Evolutionary conservation across 2,329 filamentous ascomycete genomes (phyloP).

Genomic region (Fusarium caatingaense): DNA sequence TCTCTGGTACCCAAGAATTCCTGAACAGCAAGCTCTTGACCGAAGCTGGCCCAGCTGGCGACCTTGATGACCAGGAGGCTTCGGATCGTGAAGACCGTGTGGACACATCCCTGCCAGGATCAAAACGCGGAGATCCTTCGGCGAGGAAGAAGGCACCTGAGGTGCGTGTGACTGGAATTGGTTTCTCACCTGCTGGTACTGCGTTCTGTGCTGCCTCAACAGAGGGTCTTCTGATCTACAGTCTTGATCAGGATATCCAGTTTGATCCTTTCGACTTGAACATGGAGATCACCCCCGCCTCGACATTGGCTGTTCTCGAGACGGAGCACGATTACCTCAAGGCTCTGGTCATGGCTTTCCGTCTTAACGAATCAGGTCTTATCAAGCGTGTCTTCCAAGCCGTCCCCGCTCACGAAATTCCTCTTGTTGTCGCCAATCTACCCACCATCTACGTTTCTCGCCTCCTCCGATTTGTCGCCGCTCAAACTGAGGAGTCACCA

Average conservation of each 20-base stretch:
- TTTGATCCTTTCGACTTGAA: conserved; percentile 98
- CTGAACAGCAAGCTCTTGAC: conserved; percentile 92
- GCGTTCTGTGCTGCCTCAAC: conserved; percentile 96
- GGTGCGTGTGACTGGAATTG: conserved; percentile 84
- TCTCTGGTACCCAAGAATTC: conserved; percentile 97
- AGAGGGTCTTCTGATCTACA: conserved; percentile 94
- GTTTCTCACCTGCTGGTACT: conserved; percentile 88
- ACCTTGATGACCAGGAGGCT: conserved; percentile 89
- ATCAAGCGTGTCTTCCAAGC: conserved; percentile 88
- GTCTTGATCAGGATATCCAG: conserved; percentile 81
- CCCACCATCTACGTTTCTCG: conserved; percentile 88
- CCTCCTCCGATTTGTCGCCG: conserved; percentile 86
- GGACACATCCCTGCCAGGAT: conserved; percentile 83
- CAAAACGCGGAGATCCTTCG: conserved; percentile 86
- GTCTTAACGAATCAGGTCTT: conserved; percentile 86
- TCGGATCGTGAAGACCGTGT: conserved; percentile 89
- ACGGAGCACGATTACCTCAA: conserved; percentile 84
- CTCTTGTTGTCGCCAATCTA: conserved; percentile 80
- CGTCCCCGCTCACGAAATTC: conserved; percentile 79
- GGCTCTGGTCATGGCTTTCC: conserved; percentile 96
- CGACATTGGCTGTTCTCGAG: conserved; percentile 76
- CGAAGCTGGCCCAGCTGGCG: conserved; percentile 84
- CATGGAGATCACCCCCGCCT: conserved; percentile 90
- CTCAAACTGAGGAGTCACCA: conserved; percentile 88
- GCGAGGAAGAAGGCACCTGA: conserved; percentile 80